Evolutionary conservation across 2,329 filamentous ascomycete genomes (phyloP).

Genomic region (Fusarium tanahbumbuense): DNA sequence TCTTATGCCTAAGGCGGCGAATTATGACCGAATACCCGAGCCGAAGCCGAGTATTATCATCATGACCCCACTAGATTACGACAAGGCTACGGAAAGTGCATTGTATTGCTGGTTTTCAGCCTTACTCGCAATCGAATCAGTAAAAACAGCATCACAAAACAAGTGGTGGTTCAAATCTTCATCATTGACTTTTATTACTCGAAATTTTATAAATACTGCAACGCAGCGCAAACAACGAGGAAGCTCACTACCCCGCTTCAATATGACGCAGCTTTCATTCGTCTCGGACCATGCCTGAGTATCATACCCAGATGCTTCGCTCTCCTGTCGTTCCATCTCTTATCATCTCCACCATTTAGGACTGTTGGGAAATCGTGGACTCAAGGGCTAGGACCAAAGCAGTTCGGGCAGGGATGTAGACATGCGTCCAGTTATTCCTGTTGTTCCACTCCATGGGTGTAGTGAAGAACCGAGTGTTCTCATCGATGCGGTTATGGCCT

Average conservation of each 20-base stretch:
- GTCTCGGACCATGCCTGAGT: neutral
- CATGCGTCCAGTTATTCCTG: slow-evolving; percentile 88
- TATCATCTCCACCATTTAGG: slow-evolving; percentile 1
- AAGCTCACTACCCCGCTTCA: slow-evolving; percentile 1
- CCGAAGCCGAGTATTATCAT: neutral
- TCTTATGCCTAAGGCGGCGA: neutral
- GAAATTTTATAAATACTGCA: slow-evolving; percentile 6
- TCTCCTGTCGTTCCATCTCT: neutral
- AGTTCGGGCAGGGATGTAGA: slow-evolving; percentile 87
- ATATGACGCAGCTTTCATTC: slow-evolving; percentile 1
- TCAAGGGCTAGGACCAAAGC: slow-evolving; percentile 75
- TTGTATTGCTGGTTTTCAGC: neutral
- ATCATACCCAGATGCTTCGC: neutral
- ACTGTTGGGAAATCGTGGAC: slow-evolving; percentile 42
- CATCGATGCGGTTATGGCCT: slow-evolving; percentile 80
- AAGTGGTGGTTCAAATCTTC: neutral
- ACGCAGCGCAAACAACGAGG: slow-evolving; percentile 8
- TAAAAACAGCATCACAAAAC: neutral
- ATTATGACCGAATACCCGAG: neutral
- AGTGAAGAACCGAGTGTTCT: slow-evolving; percentile 90
- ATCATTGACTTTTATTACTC: slow-evolving; percentile 27
- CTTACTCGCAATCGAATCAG: neutral
- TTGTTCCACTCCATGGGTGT: slow-evolving; percentile 91
- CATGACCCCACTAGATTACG: neutral
- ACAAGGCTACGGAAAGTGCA: neutral